A percentile compares a stretch with the other conserved stretches of the same genome.
These are phyloP conservation scores for Oidiodendron maius DNA, from an alignment of 495 filamentous ascomycete species.

Conservation along the genomic window DNA sequence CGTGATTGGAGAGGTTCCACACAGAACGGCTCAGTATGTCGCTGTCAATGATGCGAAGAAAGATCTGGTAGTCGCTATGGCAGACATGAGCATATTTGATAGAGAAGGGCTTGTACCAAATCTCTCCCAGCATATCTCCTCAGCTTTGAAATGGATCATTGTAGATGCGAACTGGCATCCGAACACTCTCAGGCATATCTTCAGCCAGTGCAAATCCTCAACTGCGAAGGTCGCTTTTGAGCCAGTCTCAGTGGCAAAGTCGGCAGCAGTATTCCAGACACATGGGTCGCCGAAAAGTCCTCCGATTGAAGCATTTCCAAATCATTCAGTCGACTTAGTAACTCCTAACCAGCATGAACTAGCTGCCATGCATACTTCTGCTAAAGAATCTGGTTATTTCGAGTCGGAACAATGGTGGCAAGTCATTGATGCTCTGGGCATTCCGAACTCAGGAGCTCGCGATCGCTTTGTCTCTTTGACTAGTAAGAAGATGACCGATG, in stretches of 20 bases:
- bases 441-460: constrained; percentile 44
- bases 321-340: constrained; percentile 53
- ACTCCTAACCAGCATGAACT: constrained; percentile 84
- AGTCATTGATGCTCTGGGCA: constrained; percentile 69
- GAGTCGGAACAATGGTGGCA: constrained; percentile 69
- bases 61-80: constrained; percentile 80
- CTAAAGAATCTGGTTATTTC: constrained; percentile 57
- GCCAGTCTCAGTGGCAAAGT: constrained; percentile 81
- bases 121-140: background rate
- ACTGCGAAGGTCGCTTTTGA: constrained; percentile 66
- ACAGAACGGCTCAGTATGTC: constrained; percentile 82
- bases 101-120: constrained; percentile 4
- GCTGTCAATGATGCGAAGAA: constrained; percentile 80
- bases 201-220: constrained; percentile 19
- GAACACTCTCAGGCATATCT: constrained; percentile 29
- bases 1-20: constrained; percentile 27
- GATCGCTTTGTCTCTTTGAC: constrained; percentile 60
- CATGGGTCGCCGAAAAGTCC: constrained; percentile 1
- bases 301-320: constrained; percentile 10
- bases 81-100: constrained; percentile 87
- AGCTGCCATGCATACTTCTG: constrained; percentile 62
- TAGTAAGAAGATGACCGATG: constrained; percentile 56
- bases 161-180: constrained; percentile 82
- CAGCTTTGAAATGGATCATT: constrained; percentile 54
- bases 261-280: constrained; percentile 56